Evolutionary conservation across 306 rosid genomes (phyloP).

Genomic region (Prunus mira): DNA sequence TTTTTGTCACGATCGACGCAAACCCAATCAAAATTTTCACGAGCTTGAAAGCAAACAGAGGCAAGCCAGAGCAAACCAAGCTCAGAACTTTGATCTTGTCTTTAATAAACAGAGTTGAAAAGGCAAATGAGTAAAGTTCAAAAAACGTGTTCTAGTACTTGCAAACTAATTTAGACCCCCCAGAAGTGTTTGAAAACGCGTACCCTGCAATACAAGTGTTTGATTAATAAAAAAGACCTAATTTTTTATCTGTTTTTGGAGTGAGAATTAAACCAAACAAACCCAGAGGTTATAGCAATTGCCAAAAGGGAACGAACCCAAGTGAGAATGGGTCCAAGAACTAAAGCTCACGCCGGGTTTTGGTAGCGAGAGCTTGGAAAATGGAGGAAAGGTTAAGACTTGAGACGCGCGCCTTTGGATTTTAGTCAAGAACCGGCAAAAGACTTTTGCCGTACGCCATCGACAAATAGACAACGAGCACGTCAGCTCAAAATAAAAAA

Average conservation of each 20-base stretch:
- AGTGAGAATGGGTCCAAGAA: slow-evolving; percentile 8
- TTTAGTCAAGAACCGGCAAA: neutral
- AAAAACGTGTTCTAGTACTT: slow-evolving; percentile 30
- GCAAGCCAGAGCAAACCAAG: slow-evolving; percentile 4
- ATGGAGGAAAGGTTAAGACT: slow-evolving; percentile 1
- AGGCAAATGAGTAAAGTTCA: slow-evolving; percentile 5
- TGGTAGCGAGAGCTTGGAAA: neutral
- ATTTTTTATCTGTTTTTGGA: neutral
- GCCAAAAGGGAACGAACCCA: neutral
- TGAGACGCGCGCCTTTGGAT: slow-evolving; percentile 6
- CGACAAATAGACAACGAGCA: neutral
- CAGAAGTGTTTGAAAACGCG: slow-evolving; percentile 53
- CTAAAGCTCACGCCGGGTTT: slow-evolving; percentile 6
- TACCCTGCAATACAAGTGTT: slow-evolving; percentile 4
- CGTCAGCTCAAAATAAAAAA: neutral
- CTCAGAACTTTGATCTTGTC: neutral
- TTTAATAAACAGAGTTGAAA: neutral
- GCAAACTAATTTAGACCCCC: slow-evolving; percentile 27
- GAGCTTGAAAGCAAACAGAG: neutral
- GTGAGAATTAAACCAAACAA: neutral
- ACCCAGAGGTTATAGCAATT: neutral
- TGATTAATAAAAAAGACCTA: too few species aligned
- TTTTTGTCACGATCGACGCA: slow-evolving; percentile 18
- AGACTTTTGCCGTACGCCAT: neutral
- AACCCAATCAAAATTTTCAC: neutral